Conservation (phyloP, 306 rosid genomes). For the Elaeagnus macrophylla region DNA sequence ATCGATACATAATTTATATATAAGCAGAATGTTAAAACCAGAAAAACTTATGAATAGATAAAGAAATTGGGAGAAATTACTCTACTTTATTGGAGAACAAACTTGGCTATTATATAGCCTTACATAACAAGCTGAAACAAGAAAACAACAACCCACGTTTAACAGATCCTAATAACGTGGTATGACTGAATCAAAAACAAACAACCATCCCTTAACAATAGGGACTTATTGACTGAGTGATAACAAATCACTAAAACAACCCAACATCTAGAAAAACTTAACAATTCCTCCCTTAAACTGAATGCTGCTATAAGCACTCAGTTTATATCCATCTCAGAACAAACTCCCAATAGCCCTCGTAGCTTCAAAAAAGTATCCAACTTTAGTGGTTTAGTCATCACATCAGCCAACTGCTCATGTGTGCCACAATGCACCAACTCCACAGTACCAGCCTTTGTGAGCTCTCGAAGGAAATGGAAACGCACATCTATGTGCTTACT, state of each 20-base stretch:
- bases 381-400: not conserved
- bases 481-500: not conserved
- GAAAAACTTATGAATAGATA: no score
- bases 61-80: no score
- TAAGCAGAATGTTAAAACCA: no score
- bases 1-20: no score
- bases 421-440: not conserved
- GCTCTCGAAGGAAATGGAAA: not conserved
- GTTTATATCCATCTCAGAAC: not conserved
- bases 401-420: not conserved
- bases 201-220: not conserved
- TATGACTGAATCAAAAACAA: no score
- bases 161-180: not conserved
- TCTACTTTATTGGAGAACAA: not conserved
- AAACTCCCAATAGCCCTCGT: not conserved
- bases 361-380: not conserved
- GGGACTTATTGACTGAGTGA: not conserved
- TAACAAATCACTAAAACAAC: not conserved
- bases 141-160: not conserved
- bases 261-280: not conserved
- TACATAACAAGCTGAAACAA: not conserved
- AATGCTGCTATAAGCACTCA: not conserved
- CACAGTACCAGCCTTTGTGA: not conserved
- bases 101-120: not conserved
- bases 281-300: not conserved